Conservation (phyloP, 148 eudicot genomes). For the Rhododendron williamsianum region DNA sequence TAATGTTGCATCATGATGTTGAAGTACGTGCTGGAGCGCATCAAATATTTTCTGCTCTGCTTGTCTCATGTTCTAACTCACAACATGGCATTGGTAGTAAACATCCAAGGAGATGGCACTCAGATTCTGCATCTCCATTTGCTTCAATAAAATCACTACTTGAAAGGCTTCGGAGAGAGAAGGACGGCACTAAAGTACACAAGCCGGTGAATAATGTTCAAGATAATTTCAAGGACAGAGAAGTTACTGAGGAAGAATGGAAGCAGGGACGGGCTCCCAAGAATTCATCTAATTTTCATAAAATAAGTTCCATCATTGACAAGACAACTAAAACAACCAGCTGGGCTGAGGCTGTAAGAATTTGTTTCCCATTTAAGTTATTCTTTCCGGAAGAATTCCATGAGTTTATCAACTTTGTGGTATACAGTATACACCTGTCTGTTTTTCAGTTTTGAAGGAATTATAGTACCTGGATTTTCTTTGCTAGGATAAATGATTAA, state of each 20-base stretch:
- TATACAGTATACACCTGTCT: neutral
- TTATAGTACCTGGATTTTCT: neutral
- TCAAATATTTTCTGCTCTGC: constrained; percentile 66
- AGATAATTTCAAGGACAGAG: constrained; percentile 44
- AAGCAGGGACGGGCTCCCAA: constrained; percentile 52
- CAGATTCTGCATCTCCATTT: constrained; percentile 49
- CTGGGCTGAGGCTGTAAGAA: constrained; percentile 43
- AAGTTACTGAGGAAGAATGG: constrained; percentile 45
- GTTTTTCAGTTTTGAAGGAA: neutral
- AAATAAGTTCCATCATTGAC: constrained; percentile 61
- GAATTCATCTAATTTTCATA: constrained; percentile 60
- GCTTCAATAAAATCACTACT: constrained; percentile 77
- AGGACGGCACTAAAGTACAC: constrained; percentile 30
- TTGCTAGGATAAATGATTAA: neutral
- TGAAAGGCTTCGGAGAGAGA: constrained; percentile 74
- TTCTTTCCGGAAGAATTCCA: neutral
- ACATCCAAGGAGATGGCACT: constrained; percentile 51
- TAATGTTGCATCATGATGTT: constrained; percentile 74
- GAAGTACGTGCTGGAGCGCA: constrained; percentile 86
- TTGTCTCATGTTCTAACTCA: constrained; percentile 47
- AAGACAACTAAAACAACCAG: constrained; percentile 49
- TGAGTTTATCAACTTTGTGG: neutral
- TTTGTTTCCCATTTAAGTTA: neutral
- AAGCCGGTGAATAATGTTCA: constrained; percentile 32
- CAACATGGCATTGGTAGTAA: constrained; percentile 28